Evolutionary conservation across 768 basidiomycete genomes (phyloP), one percentile per base, ranked within the genome.

Genomic region (Lentinula aciculospora): DNA sequence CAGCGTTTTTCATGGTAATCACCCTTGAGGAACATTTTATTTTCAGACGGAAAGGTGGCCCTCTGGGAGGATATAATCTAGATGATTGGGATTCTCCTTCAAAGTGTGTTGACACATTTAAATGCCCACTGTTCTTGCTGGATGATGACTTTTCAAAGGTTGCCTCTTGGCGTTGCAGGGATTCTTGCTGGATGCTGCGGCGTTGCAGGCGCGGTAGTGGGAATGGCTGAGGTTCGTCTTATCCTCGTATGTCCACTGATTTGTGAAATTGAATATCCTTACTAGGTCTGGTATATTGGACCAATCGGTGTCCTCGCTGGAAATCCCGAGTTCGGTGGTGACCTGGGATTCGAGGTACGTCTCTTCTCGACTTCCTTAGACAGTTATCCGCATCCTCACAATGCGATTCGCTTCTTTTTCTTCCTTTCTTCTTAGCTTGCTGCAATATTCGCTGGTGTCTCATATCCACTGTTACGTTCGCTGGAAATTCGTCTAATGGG

Each of bases 281-380:
- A 9, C 15, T 54, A 70, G 66, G 65, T 67, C 5, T 80, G 80
- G 79, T 82, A 81, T 56, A 77, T 73, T 1, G 82, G 82, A 1
- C 81, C 80, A 0, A 63, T 82, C 3, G 82, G 72, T 3, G 64
- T 63, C 47, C 58, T 72, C 45, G 75, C 79, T 3, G 79, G 79
- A 12, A 71, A 66, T 2, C 60, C 64, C 7, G 66, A 67, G 45
- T 74, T 65, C 39, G 81, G 81, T 29, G 81, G 78, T 1, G 81
- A 83, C 62, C 69, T 83, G 28, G 81, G 81, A 31, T 82, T 83
- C 57, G 81, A 82, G 71, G 76, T 80, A 28, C 29, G 72, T 39
- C 39, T 32, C 4, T 10, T 28, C 6, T n/a, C 12, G 2, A 21
- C 13, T 46, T n/a, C 15, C 10, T 6, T 3, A 19, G 17, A n/a